phyloP scores from a whole-genome alignment of 2,329 filamentous ascomycete genomes.

The Neocatenulostroma microsporum region DNA sequence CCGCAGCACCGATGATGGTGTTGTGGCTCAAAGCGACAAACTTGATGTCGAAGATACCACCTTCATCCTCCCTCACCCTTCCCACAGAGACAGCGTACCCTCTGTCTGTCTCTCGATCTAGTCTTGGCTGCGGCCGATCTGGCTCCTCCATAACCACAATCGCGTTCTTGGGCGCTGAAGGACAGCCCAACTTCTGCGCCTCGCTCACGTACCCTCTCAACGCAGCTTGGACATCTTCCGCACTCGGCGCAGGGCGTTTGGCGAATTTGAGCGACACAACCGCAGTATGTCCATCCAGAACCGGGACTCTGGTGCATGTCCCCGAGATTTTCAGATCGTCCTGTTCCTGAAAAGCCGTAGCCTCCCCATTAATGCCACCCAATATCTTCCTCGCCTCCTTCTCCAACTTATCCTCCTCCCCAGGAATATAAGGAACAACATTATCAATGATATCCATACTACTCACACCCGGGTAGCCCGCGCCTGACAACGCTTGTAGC shows the following conservation, averaged over 20 bases:
- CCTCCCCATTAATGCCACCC: conserved; percentile 61
- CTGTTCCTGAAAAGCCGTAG: conserved; percentile 71
- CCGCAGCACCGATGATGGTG: conserved; percentile 91
- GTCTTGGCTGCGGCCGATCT: conserved; percentile 81
- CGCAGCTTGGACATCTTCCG: conserved; percentile 68
- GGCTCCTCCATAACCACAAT: conserved; percentile 85
- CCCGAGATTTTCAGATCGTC: conserved; percentile 67
- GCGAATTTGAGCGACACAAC: conserved; percentile 82
- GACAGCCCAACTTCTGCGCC: conserved; percentile 74
- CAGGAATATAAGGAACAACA: conserved; percentile 84
- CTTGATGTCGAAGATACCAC: conserved; percentile 86
- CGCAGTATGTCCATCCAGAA: conserved; percentile 91
- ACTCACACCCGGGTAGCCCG: conserved; percentile 81
- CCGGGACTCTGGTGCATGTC: conserved; percentile 88
- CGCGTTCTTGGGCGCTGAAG: conserved; percentile 70
- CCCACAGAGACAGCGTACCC: conserved; percentile 92
- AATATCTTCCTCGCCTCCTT: conserved; percentile 93
- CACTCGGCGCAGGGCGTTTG: conserved; percentile 63
- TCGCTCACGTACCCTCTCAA: conserved; percentile 75
- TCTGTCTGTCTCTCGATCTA: conserved; percentile 75
- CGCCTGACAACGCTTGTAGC: conserved; percentile 88
- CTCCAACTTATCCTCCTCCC: conserved; percentile 95
- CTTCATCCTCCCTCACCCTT: conserved; percentile 74
- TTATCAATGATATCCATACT: conserved; percentile 97
- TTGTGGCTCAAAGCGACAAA: conserved; percentile 91